phyloP scores from a whole-genome alignment of 1,284 basidiomycete genomes.

The Ganoderma multipileum region DNA sequence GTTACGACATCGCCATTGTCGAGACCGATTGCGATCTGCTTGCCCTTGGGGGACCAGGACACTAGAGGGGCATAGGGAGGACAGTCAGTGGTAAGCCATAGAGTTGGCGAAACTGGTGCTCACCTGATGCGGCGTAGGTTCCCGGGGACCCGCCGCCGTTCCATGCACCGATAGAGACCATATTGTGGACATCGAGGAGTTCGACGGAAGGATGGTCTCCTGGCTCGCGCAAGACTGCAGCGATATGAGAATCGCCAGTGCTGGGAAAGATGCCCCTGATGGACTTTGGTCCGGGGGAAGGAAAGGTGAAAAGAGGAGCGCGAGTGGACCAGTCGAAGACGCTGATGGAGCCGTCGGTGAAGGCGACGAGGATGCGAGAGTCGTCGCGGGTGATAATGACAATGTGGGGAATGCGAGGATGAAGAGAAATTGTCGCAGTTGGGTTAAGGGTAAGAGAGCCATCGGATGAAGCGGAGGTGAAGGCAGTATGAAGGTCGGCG shows the following conservation, averaged over 20 bases:
- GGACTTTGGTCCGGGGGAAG: conserved; percentile 48
- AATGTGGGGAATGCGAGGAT: conserved; percentile 52
- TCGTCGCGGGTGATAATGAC: conserved; percentile 65
- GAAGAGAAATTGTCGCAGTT: conserved; percentile 53
- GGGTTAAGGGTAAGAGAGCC: conserved; percentile 50
- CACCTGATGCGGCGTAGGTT: conserved; percentile 63
- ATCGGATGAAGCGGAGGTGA: conserved; percentile 47
- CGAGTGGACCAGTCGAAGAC: conserved; percentile 61
- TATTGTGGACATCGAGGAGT: conserved; percentile 58
- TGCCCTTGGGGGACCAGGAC: conserved; percentile 89
- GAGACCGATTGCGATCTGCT: conserved; percentile 82
- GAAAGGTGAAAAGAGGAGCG: conserved; percentile 55
- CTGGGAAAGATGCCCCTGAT: conserved; percentile 67
- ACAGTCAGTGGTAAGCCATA: conserved; percentile 9
- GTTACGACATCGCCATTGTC: conserved; percentile 76
- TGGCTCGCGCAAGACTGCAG: conserved; percentile 64
- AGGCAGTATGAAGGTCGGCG: conserved; percentile 57
- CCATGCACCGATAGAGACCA: conserved; percentile 72
- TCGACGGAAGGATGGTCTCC: conserved; percentile 54
- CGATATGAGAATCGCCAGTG: conserved; percentile 65
- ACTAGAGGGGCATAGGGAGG: conserved; percentile 47
- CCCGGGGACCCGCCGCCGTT: conserved; percentile 52
- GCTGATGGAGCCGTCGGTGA: conserved; percentile 61
- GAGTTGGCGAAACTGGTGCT: conserved; percentile 36
- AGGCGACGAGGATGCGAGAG: conserved; percentile 63